phyloP scores from a whole-genome alignment of 2,329 filamentous ascomycete genomes.

The Phaeoacremonium minimum region DNA sequence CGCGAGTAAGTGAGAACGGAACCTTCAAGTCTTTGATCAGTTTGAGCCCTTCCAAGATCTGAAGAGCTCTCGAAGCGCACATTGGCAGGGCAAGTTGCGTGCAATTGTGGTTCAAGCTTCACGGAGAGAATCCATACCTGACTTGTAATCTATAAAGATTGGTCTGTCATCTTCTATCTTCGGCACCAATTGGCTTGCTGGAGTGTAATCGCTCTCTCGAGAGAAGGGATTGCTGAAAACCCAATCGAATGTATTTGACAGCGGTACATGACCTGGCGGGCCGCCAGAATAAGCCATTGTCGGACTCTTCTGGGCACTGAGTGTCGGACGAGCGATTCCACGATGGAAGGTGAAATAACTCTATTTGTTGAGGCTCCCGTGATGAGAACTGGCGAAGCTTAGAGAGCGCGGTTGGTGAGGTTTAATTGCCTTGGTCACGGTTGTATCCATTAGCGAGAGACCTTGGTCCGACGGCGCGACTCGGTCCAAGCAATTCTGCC shows the following conservation, averaged over 20 bases:
- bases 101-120: neutral
- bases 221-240: slow-evolving; percentile 31
- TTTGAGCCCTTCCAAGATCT: slow-evolving; percentile 1
- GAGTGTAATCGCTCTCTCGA: slow-evolving; percentile 18
- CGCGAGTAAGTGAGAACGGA: slow-evolving; percentile 28
- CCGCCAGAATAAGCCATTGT: slow-evolving; percentile 14
- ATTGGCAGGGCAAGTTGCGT: too few relatives aligned
- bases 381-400: neutral
- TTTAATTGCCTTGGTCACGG: neutral
- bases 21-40: slow-evolving; percentile 17
- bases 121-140: slow-evolving; percentile 20
- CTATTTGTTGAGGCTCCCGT: neutral
- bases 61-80: too few relatives aligned
- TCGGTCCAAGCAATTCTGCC: neutral
- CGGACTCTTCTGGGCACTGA: too few relatives aligned
- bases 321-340: neutral
- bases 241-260: slow-evolving; percentile 28
- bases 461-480: neutral
- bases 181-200: slow-evolving; percentile 21
- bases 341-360: neutral
- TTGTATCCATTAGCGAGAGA: neutral
- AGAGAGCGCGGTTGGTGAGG: neutral
- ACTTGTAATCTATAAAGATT: slow-evolving; percentile 34
- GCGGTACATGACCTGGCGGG: slow-evolving; percentile 15
- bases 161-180: slow-evolving; percentile 24